Percentiles rank a stretch among this genome's conserved stretches.
Conservation (phyloP, 768 basidiomycete genomes). For the Mycena latifolia region DNA sequence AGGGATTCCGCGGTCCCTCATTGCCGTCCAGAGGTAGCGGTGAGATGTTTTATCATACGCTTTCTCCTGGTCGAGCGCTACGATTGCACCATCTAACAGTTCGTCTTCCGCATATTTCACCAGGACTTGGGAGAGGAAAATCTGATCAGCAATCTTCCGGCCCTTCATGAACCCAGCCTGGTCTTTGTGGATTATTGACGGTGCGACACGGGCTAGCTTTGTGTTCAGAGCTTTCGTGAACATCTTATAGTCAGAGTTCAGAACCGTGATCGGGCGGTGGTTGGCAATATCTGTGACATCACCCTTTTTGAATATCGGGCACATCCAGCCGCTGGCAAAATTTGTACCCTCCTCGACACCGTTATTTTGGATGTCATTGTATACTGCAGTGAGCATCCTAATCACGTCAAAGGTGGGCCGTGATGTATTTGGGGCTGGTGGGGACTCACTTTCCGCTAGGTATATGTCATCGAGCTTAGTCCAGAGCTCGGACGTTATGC, state of each 20-base stretch:
- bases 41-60: conserved; percentile 1
- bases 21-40: background rate
- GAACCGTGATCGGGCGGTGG: background rate
- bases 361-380: background rate
- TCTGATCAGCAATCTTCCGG: background rate
- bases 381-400: background rate
- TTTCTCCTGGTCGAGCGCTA: too few relatives aligned
- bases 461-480: conserved; percentile 12
- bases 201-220: background rate
- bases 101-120: background rate
- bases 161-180: conserved; percentile 6
- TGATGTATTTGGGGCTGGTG: background rate
- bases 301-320: conserved; percentile 2
- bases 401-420: background rate
- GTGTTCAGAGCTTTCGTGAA: background rate
- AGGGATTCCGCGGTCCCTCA: background rate
- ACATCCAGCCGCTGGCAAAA: background rate
- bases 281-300: background rate
- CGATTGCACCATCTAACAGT: background rate
- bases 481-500: conserved; percentile 19
- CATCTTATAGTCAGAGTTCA: conserved; percentile 2
- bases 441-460: background rate
- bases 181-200: background rate
- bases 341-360: background rate
- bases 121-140: background rate